phyloP scores from a whole-genome alignment of 768 basidiomycete species.

The Russula abietina region DNA sequence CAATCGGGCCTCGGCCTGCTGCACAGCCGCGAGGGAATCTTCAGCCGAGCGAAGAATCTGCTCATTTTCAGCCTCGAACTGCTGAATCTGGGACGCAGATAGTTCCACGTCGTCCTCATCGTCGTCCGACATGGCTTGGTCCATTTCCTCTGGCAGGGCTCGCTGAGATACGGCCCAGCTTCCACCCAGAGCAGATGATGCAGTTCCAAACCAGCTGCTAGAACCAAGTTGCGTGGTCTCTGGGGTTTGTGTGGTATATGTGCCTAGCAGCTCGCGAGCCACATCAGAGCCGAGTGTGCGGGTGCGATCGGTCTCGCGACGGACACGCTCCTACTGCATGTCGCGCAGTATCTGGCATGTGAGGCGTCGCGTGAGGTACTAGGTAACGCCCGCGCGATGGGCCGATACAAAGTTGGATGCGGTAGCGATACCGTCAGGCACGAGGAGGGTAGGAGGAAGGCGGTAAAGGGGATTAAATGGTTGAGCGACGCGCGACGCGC shows the following conservation, averaged over 20 bases:
- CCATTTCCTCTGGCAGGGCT: conserved; percentile 33
- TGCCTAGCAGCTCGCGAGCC: conserved; percentile 51
- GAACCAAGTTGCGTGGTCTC: conserved; percentile 48
- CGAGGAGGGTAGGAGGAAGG: conserved; percentile 64
- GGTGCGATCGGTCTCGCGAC: conserved; percentile 79
- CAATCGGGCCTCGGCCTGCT: conserved; percentile 85
- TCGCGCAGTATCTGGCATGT: conserved; percentile 75
- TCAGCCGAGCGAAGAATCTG: conserved; percentile 78
- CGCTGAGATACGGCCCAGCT: conserved; percentile 40
- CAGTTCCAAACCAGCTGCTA: conserved; percentile 44
- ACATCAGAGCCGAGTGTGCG: conserved; percentile 79
- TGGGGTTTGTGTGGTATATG: conserved; percentile 33
- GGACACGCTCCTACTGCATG: conserved; percentile 91
- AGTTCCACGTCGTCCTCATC: conserved; percentile 76
- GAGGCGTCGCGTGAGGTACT: conserved; percentile 81
- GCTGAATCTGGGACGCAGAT: conserved; percentile 81
- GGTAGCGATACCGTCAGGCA: conserved; percentile 46
- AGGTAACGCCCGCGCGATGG: conserved; percentile 88
- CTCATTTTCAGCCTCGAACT: conserved; percentile 91
- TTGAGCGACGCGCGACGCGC: conserved; percentile 58
- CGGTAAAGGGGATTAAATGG: conserved; percentile 60
- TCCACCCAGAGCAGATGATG: conserved; percentile 37
- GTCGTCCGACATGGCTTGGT: conserved; percentile 51
- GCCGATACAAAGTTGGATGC: conserved; percentile 75
- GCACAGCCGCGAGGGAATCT: conserved; percentile 80